phyloP scores from a whole-genome alignment of 805 yeast genomes.

The Starmerella apis region DNA sequence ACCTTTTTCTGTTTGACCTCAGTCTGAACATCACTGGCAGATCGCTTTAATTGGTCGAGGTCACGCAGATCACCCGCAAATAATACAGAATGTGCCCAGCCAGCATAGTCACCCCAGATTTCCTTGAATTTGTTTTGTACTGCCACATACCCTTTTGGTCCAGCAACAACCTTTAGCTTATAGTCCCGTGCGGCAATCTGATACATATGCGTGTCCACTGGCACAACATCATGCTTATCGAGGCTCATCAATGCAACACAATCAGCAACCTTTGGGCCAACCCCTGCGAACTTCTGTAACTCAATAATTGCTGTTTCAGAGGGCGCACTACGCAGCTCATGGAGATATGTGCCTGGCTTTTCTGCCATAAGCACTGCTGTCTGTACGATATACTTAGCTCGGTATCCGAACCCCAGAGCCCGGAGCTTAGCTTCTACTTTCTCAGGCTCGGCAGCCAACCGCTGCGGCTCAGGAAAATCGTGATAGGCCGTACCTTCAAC shows the following conservation, averaged over 20 bases:
- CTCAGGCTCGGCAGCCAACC: constrained; percentile 32
- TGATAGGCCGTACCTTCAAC: constrained; percentile 49
- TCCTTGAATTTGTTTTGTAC: constrained; percentile 51
- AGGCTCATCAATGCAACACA: constrained; percentile 89
- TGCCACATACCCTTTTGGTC: constrained; percentile 41
- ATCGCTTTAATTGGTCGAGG: constrained; percentile 35
- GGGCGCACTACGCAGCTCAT: constrained; percentile 37
- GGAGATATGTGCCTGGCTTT: constrained; percentile 33
- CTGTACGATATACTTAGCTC: constrained; percentile 76
- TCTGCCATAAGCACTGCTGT: constrained; percentile 53
- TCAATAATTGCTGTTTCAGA: constrained; percentile 48
- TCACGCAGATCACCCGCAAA: constrained; percentile 76
- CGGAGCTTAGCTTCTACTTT: constrained; percentile 38
- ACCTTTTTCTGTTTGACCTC: not conserved
- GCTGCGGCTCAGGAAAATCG: constrained; percentile 63
- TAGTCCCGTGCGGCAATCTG: constrained; percentile 81
- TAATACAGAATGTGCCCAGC: constrained; percentile 96
- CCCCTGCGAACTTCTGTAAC: constrained; percentile 64
- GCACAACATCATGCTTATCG: constrained; percentile 77
- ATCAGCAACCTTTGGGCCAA: constrained; percentile 97
- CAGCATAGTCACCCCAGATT: constrained; percentile 85
- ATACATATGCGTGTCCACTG: constrained; percentile 91
- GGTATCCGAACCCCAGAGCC: constrained; percentile 61
- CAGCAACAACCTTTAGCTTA: constrained; percentile 37
- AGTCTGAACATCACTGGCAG: not conserved